Percentiles rank a stretch among this genome's conserved stretches.
Conservation (phyloP, 495 filamentous ascomycete genomes). For the Elasticomyces elasticus region DNA sequence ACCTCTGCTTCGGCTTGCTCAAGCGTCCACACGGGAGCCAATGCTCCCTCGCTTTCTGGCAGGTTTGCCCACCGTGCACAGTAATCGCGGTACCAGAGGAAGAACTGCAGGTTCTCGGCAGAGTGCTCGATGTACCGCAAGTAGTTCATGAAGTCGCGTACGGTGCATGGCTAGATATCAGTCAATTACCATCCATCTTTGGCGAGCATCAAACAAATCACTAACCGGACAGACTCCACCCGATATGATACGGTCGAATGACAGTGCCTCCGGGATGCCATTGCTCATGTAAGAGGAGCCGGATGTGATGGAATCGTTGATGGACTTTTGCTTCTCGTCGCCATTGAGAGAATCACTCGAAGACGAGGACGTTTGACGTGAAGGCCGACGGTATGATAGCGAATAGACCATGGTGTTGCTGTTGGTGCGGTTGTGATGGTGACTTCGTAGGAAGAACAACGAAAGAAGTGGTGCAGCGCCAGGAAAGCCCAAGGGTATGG, state of each 20-base stretch:
- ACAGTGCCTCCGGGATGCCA: slow-evolving; percentile 57
- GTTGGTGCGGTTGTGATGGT: not conserved
- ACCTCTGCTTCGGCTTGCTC: slow-evolving; percentile 44
- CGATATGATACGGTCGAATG: slow-evolving; percentile 60
- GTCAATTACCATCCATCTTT: not conserved
- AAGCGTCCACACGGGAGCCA: slow-evolving; percentile 54
- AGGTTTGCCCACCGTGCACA: slow-evolving; percentile 47
- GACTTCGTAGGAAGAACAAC: not conserved
- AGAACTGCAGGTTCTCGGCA: slow-evolving; percentile 74
- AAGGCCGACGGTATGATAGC: slow-evolving; percentile 40
- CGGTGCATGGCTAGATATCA: slow-evolving; percentile 54
- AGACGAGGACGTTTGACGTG: slow-evolving; percentile 21
- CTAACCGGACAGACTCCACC: slow-evolving; percentile 72
- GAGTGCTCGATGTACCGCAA: slow-evolving; percentile 62
- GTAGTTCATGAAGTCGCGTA: slow-evolving; percentile 74
- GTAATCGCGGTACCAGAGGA: slow-evolving; percentile 64
- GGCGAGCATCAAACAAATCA: not conserved
- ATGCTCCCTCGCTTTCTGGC: slow-evolving; percentile 39
- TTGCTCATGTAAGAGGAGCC: slow-evolving; percentile 30
- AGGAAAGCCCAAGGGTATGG: not conserved
- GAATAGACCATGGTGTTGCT: slow-evolving; percentile 40
- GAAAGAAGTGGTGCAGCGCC: not conserved
- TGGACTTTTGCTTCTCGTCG: slow-evolving; percentile 30
- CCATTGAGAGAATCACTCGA: slow-evolving; percentile 26
- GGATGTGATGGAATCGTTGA: slow-evolving; percentile 34